phyloP scores from a whole-genome alignment of 2,329 filamentous ascomycete genomes.

The Juglanconis juglandina region DNA sequence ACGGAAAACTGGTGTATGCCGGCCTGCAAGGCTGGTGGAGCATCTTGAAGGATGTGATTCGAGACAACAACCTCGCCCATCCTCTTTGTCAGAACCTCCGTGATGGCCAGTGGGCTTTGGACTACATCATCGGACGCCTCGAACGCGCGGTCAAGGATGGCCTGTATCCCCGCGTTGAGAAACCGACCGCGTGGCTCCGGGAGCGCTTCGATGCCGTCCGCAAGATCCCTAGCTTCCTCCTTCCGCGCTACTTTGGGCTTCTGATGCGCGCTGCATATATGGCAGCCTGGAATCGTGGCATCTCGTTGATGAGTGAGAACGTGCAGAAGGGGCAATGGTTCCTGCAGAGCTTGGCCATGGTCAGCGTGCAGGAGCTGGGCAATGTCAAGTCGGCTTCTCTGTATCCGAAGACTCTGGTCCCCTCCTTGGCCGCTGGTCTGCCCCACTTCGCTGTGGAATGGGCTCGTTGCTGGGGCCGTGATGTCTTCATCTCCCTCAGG shows the following conservation, averaged over 20 bases:
- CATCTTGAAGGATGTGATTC: conserved; percentile 77
- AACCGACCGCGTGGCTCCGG: conserved; percentile 73
- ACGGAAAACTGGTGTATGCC: conserved; percentile 86
- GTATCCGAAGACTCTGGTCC: conserved; percentile 79
- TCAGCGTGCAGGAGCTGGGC: conserved; percentile 87
- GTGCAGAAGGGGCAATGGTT: conserved; percentile 83
- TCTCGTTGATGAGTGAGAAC: conserved; percentile 75
- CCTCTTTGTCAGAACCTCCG: conserved; percentile 90
- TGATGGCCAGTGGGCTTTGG: conserved; percentile 86
- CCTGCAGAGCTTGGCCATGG: conserved; percentile 81
- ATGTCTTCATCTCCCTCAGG: conserved; percentile 93
- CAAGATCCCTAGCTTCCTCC: conserved; percentile 78
- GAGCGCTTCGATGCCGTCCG: conserved; percentile 84
- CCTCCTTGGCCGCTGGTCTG: conserved; percentile 84
- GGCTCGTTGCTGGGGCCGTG: conserved; percentile 95
- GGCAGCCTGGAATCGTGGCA: conserved; percentile 72
- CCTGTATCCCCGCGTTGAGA: conserved; percentile 59
- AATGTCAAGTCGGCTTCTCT: conserved; percentile 86
- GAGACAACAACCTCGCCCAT: conserved; percentile 87
- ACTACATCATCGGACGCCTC: conserved; percentile 78
- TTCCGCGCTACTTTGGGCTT: conserved; percentile 90
- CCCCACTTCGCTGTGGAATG: conserved; percentile 93
- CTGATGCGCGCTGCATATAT: conserved; percentile 84
- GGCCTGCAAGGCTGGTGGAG: conserved; percentile 99
- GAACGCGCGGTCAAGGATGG: conserved; percentile 65